These are phyloP conservation scores for Tulasnella sp. DNA, from an alignment of 768 basidiomycete genomes.

Conservation along the genomic window DNA sequence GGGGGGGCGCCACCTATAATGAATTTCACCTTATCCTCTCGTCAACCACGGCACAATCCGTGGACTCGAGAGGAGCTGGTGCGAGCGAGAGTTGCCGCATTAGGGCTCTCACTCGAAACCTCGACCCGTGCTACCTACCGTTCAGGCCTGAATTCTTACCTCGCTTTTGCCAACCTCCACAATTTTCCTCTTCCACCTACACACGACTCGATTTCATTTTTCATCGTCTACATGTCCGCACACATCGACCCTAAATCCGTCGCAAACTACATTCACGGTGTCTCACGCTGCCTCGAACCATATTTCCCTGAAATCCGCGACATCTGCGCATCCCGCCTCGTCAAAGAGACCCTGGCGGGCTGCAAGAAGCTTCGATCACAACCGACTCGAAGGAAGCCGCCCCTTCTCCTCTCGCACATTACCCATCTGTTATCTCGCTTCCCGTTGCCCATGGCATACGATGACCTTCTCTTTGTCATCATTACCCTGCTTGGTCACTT, in stretches of 20 bases:
- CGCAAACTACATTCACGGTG: slow-evolving; percentile 8
- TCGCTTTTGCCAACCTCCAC: slow-evolving; percentile 10
- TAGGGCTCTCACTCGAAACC: slow-evolving; percentile 24
- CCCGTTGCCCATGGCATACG: slow-evolving; percentile 14
- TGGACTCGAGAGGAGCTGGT: slow-evolving; percentile 29
- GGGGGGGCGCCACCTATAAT: slow-evolving; percentile 18
- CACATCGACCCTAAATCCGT: slow-evolving; percentile 9
- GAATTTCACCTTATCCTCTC: slow-evolving; percentile 4
- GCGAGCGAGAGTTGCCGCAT: slow-evolving; percentile 25
- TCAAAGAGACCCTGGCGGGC: slow-evolving; percentile 7
- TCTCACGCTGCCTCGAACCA: slow-evolving; percentile 9
- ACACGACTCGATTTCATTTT: slow-evolving; percentile 11
- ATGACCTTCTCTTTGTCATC: slow-evolving; percentile 24
- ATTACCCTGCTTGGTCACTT: slow-evolving; percentile 19
- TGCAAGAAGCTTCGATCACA: background rate
- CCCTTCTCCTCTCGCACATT: background rate
- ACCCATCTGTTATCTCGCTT: background rate
- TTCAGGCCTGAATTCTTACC: slow-evolving; percentile 13
- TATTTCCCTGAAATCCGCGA: background rate
- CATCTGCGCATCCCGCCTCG: background rate
- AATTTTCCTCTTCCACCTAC: slow-evolving; percentile 12
- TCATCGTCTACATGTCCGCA: slow-evolving; percentile 6
- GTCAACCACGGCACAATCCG: slow-evolving; percentile 24
- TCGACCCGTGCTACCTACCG: slow-evolving; percentile 21
- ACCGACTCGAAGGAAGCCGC: background rate